Evolutionary conservation across 352 stramenopile species (phyloP), one percentile per base, ranked within the genome.

Genomic region (Pythium phragmitis): DNA sequence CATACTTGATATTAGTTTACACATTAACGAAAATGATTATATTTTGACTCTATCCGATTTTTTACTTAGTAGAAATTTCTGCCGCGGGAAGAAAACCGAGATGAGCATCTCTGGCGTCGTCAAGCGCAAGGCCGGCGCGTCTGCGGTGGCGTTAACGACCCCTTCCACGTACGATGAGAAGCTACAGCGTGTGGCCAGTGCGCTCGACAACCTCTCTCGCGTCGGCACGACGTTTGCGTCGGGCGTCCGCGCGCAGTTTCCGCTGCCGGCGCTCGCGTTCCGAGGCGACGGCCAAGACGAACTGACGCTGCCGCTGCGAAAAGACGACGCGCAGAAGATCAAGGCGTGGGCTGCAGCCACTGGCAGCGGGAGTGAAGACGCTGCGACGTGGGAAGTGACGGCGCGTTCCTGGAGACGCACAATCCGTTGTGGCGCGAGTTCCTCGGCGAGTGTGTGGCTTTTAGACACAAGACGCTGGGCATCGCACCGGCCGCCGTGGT

Each of bases 371-470:
- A 3, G 4, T 16, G n/a, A 33, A 4, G 21, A 14, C 47, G 26
- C 21, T 19, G 14, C 13, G 14, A 26, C 11, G 21, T 59, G 36
- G 53, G 21, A 59, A 50, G 12, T 59, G 26, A 59, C 13, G 57
- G 50, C 41, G 60, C 16, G 50, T 58, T 7, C 43, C 37, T 41
- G 7, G 41, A 12, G 23, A 34, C n/a, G 26, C 47, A 42, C 23
- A 53, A 53, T 14, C 13, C 39, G 16, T 7, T 26, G 45, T 65
- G 56, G 57, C 3, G 1, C 2, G 7, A 11, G 19, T 45, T 70
- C 28, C 30, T 65, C 7, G 17, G 54, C n/a, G 26, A 42, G 0
- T 26, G 56, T 12, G 1, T 62, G 7, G 17, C 3, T 14, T 9
- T 4, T 1, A 19, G 28, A 7, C 49, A 45, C 21, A 11, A 13